Base-by-base conservation (phyloP, 352 stramenopile species). In the Pythium pyrilobum region DNA sequence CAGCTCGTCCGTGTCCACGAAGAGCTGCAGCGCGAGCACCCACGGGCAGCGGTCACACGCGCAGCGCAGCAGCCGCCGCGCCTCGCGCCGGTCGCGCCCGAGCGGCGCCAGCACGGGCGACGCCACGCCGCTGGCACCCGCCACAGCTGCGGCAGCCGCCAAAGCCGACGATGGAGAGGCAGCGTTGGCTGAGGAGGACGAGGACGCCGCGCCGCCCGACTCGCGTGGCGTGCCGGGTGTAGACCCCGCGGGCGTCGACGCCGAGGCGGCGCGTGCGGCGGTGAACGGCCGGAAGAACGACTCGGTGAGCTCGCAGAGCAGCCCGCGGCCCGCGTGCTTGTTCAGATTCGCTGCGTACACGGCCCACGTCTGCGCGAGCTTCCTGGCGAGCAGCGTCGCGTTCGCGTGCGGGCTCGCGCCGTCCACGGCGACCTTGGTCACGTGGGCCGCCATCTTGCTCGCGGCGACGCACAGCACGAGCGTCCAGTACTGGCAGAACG, bases 401-500 rank as follows among this genome's bases (percentile, higher is more conserved):
- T 56, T 58, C 3, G 41, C 67, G n/a, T 65, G 31, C 6, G 55
- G 48, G 10, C 59, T 67, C 8, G 65, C 47, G 10, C 62, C 62
- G 21, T 77, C 70, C 45, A 78, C 50, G 36, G 72, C 67, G 36
- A 89, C 68, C 44, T 84, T 88, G 2, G 52, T 64, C 10, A 89
- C 40, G 20, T 92, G 75, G n/a, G 54, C 54, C 16, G 77, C 69
- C 79, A 92, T 89, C 21, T 47, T 61, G 23, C 59, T 73, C 4
- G 64, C 57, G 13, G 53, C 63, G 54, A 86, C 70, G 41, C 74
- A 72, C 25, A 89, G 24, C 32, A 88, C 58, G 37, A 92, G 56
- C 10, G 66, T 76, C 77, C 81, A 89, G 45, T 90, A 89, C 36
- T 81, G 78, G 50, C 81, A 92, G 45, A 84, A 87, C 2, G 69